phyloP scores from a whole-genome alignment of 2,329 filamentous ascomycete species.

The Teratosphaeria gauchensis region DNA sequence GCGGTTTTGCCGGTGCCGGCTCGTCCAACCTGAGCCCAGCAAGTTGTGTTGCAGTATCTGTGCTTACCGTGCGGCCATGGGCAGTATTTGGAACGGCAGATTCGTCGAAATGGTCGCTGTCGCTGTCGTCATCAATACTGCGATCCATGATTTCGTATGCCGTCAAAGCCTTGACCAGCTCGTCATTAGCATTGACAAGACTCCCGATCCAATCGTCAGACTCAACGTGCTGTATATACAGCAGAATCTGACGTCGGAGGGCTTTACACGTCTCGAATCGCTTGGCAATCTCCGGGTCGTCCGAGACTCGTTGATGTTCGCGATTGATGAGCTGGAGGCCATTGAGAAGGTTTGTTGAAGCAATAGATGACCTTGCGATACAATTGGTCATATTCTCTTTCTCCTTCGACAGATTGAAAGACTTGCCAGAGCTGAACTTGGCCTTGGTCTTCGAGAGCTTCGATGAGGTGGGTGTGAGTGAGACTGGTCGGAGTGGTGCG shows the following conservation, averaged over 20 bases:
- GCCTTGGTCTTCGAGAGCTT: conserved; percentile 27
- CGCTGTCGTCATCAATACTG: conserved; percentile 64
- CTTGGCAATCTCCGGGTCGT: conserved; percentile 64
- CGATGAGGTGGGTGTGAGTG: conserved; percentile 22
- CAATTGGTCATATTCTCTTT: conserved; percentile 76
- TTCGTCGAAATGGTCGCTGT: conserved; percentile 50
- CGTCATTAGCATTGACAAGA: conserved; percentile 87
- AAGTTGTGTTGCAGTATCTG: conserved; percentile 32
- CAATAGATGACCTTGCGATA: conserved; percentile 84
- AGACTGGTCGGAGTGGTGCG: conserved; percentile 16
- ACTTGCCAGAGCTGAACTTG: conserved; percentile 44
- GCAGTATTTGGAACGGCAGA: conserved; percentile 5
- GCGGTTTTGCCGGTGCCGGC: conserved; percentile 36
- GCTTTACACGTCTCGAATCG: conserved; percentile 81
- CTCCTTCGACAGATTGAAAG: conserved; percentile 78
- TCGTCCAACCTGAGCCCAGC: conserved; percentile 34
- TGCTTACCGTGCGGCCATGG: conserved; percentile 3
- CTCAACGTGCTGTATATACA: conserved; percentile 88
- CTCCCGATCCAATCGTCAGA: conserved; percentile 86
- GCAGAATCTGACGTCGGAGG: conserved; percentile 71
- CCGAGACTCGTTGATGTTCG: conserved; percentile 76
- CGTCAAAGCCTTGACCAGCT: conserved; percentile 87
- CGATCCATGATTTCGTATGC: conserved; percentile 89
- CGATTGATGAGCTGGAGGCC: conserved; percentile 83
- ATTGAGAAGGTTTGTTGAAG: conserved; percentile 84